Percentiles rank a stretch among this genome's conserved stretches.
Evolutionary conservation across 2,329 filamentous ascomycete genomes (phyloP).

Genomic region (Helotiales sp.): DNA sequence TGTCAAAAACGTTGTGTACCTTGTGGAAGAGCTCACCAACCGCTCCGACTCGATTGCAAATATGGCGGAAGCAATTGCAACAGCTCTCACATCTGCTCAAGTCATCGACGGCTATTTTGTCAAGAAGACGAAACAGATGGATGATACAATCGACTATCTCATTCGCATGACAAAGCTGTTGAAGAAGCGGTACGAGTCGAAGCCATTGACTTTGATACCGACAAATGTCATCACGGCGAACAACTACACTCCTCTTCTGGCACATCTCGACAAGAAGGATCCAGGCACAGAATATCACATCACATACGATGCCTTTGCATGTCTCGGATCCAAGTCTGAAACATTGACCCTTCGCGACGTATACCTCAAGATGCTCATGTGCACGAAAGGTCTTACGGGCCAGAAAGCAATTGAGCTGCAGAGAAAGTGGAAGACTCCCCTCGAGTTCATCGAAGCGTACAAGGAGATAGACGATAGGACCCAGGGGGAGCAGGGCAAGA

Average conservation of each 20-base stretch:
- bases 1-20: conserved; percentile 74
- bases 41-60: conserved; percentile 52
- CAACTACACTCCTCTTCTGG: conserved; percentile 65
- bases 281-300: conserved; percentile 57
- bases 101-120: conserved; percentile 79
- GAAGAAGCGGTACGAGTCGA: conserved; percentile 61
- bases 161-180: conserved; percentile 70
- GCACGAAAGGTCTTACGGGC: conserved; percentile 70
- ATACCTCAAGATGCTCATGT: conserved; percentile 86
- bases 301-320: conserved; percentile 70
- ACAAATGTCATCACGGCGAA: conserved; percentile 60
- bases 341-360: conserved; percentile 72
- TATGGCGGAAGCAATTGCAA: conserved; percentile 67
- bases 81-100: conserved; percentile 74
- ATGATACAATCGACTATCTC: conserved; percentile 77
- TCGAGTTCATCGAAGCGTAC: conserved; percentile 70
- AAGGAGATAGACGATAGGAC: conserved; percentile 49
- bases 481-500: conserved; percentile 43
- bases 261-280: conserved; percentile 55
- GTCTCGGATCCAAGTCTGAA: conserved; percentile 73
- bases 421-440: conserved; percentile 73
- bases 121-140: conserved; percentile 72
- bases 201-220: conserved; percentile 63
- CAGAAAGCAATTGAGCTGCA: conserved; percentile 82
- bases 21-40: conserved; percentile 72